Base-by-base conservation (phyloP, 306 rosid species). In the Geum urbanum region DNA sequence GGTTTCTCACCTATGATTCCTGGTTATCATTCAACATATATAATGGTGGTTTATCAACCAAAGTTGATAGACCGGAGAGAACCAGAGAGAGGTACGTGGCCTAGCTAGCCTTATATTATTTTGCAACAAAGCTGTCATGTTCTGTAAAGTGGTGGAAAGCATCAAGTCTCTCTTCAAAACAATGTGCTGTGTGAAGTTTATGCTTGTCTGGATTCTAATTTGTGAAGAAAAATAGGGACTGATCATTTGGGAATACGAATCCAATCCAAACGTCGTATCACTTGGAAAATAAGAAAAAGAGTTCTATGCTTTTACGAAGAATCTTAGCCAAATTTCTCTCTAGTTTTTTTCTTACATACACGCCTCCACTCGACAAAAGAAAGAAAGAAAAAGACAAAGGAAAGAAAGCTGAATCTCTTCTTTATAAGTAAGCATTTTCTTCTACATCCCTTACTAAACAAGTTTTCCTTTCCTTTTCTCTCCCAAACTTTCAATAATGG, bases 251-350 rank as follows among this genome's bases (percentile, higher is more conserved):
- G 51, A 53, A 69, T 69, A 40, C 20, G 72, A 69, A 39, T 40
- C 72, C 41, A 69, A 39, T 40, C 72, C 41, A 53, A 53, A 69
- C 72, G 20, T 53, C 63, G 41, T 13, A 69, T 69, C 63, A 53
- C 16, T 53, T 8, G 9, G 63, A 53, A 69, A 69, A 40, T 40
- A 69, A 19, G 63, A 53, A 53, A 40, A 40, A 40, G 63, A 40
- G 52, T 20, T 27, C 60, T 10, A 1, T 67, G 37, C 51, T 53
- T 24, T 53, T 52, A 19, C 12, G 5, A 53, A 53, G 72, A 40
- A 69, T 41, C 50, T 69, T 53, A 18, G 32, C 49, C 19, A 37
- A 6, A 49, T 66, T 11, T 39, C 20, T 68, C 40, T 14, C 39
- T 68, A 20, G 51, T 39, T 52, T 52, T 61, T 39, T 51, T 68